A percentile compares a stretch with the other conserved stretches of the same genome.
phyloP scores from a whole-genome alignment of 2,329 filamentous ascomycete species.

The Penicillium carneum region DNA sequence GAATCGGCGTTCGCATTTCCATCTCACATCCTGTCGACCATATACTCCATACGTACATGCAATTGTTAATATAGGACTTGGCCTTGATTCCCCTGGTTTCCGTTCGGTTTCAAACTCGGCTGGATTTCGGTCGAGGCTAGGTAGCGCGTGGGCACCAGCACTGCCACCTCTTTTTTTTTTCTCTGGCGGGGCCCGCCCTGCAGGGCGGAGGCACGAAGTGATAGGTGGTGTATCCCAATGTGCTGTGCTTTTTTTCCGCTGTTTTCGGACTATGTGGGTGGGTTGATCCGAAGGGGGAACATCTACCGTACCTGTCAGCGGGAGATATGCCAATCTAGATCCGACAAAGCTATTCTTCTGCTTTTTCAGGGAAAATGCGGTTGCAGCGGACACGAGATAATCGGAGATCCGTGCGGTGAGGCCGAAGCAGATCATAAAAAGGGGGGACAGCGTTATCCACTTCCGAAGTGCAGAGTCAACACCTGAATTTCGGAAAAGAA shows the following conservation, averaged over 20 bases:
- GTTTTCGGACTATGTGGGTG: not conserved
- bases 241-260: not conserved
- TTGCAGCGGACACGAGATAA: conserved; percentile 36
- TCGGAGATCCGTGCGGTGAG: conserved; percentile 15
- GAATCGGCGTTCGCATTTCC: conserved; percentile 20
- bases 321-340: not conserved
- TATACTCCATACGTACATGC: conserved; percentile 1
- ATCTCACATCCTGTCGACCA: conserved; percentile 26
- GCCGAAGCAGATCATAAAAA: conserved; percentile 10
- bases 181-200: conserved; percentile 19
- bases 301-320: not conserved
- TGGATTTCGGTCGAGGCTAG: conserved; percentile 12
- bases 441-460: conserved; percentile 10
- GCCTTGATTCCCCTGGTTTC: not conserved
- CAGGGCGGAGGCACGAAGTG: conserved; percentile 28
- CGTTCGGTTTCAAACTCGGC: conserved; percentile 17
- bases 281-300: not conserved
- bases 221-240: conserved; percentile 7
- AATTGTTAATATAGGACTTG: not conserved
- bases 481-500: conserved; percentile 2
- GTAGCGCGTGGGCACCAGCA: conserved; percentile 19
- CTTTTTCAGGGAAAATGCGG: conserved; percentile 18
- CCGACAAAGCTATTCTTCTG: not conserved
- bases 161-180: conserved; percentile 15
- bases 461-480: not conserved